Percentiles rank a stretch among this genome's conserved stretches.
These are phyloP conservation scores for Apostasia ramifera DNA, from an alignment of 106 monocot genomes.

Conservation along the genomic window DNA sequence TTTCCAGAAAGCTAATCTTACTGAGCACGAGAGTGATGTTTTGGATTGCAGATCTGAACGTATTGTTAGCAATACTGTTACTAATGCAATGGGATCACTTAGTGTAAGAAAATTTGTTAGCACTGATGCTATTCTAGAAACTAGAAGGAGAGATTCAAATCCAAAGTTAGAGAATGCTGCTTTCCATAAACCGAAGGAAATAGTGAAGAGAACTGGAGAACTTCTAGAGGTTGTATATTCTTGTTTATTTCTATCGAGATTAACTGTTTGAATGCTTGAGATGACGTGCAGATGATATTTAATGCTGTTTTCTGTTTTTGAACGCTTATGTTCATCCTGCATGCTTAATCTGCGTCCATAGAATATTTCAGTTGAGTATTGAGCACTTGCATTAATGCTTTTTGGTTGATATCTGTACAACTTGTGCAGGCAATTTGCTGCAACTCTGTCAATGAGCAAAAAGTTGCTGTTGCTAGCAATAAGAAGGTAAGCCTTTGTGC, in stretches of 20 bases:
- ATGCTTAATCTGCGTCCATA: not conserved
- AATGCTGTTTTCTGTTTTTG: not conserved
- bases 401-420: not conserved
- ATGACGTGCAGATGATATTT: not conserved
- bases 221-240: slow-evolving; percentile 70
- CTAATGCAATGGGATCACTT: slow-evolving; percentile 9
- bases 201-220: slow-evolving; percentile 79
- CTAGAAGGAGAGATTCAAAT: slow-evolving; percentile 25
- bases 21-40: slow-evolving; percentile 16
- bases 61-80: not conserved
- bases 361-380: slow-evolving; percentile 2
- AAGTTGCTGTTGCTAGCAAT: slow-evolving; percentile 72
- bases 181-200: slow-evolving; percentile 72
- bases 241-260: slow-evolving; percentile 2
- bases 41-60: slow-evolving; percentile 11
- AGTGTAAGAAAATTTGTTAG: not conserved
- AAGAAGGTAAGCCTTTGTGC: slow-evolving; percentile 41
- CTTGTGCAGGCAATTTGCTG: slow-evolving; percentile 70
- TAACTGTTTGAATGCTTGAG: not conserved
- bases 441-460: slow-evolving; percentile 68
- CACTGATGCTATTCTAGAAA: slow-evolving; percentile 21
- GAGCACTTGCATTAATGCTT: not conserved
- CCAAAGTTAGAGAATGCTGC: slow-evolving; percentile 12
- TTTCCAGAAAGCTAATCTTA: slow-evolving; percentile 13
- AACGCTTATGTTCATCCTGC: not conserved